These are phyloP conservation scores for Naumovozyma castellii DNA, from an alignment of 805 yeast species.

Conservation along the genomic window DNA sequence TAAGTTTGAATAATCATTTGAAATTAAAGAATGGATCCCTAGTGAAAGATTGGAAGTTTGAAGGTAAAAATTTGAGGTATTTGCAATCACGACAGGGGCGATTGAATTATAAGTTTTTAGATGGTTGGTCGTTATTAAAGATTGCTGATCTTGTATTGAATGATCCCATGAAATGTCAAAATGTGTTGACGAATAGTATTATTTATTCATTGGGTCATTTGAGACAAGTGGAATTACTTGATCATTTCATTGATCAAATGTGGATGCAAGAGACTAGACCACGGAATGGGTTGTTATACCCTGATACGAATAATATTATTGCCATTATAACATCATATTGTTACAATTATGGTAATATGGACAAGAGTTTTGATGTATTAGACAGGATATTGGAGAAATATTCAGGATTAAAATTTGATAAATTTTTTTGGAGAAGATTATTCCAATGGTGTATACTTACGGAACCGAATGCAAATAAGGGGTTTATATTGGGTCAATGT, in stretches of 20 bases:
- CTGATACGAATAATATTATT: slow-evolving; percentile 14
- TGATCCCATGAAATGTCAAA: slow-evolving; percentile 5
- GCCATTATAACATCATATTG: slow-evolving; percentile 18
- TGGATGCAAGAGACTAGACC: slow-evolving; percentile 11
- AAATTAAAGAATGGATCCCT: slow-evolving; percentile 24
- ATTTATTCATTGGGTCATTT: slow-evolving; percentile 20
- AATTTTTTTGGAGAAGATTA: slow-evolving; percentile 22
- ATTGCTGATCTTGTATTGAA: slow-evolving; percentile 8
- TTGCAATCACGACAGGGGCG: neutral
- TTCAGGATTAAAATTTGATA: slow-evolving; percentile 14
- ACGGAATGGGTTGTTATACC: slow-evolving; percentile 4
- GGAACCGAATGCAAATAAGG: neutral
- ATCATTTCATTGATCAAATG: slow-evolving; percentile 10
- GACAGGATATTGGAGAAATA: slow-evolving; percentile 14
- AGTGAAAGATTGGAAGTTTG: slow-evolving; percentile 12
- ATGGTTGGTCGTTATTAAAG: slow-evolving; percentile 8
- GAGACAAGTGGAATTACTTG: slow-evolving; percentile 12
- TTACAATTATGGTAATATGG: slow-evolving; percentile 9
- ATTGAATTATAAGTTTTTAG: slow-evolving; percentile 7
- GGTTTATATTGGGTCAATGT: slow-evolving; percentile 3
- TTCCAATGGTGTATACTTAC: slow-evolving; percentile 11
- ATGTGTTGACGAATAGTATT: slow-evolving; percentile 15
- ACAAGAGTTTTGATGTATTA: slow-evolving; percentile 10
- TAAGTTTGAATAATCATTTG: slow-evolving; percentile 15
- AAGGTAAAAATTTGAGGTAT: neutral